Evolutionary conservation across 495 filamentous ascomycete genomes (phyloP), one percentile per base, ranked within the genome.

Genomic region (Cenococcum geophilum): DNA sequence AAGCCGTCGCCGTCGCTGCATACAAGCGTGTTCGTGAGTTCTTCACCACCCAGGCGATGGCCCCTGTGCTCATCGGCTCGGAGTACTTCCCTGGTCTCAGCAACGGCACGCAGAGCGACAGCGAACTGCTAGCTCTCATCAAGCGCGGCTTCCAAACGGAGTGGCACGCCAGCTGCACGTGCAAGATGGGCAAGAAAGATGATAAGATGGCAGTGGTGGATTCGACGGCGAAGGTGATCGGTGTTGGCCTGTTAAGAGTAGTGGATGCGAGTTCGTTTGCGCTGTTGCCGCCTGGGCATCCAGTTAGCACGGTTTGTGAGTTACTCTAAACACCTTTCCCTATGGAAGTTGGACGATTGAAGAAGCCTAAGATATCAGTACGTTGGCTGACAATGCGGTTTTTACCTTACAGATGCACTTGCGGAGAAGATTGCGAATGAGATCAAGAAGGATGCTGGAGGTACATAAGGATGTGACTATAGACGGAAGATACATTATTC

Each of bases 241-340:
- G 81, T 0, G 80, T 83, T 1, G 63, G 67, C 0, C 68, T 73
- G 0, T 59, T 86, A 61, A 74, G 83, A 21, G 79, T 86, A 14
- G 82, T 86, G 2, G 84, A 87, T 72, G 80, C 79, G 4, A 77
- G 76, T 42, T 68, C 79, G 22, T 83, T 86, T 61, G 78, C 83
- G 0, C 66, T 86, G 18, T 63, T 84, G 27, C 75, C 76, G 1
- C 81, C 83, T 0, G 82, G 81, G 0, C 81, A 84, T 69, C 83
- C 82, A 11, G 74, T 78, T 65, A 58, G 53, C 32, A 69, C 60
- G 1, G 72, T 81, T 56, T 85, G n/a, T n/a, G n/a, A n/a, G n/a
- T n/a, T n/a, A n/a, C n/a, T n/a, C n/a, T n/a, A n/a, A n/a, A n/a
- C n/a, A n/a, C n/a, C n/a, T n/a, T n/a, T n/a, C n/a, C n/a, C n/a